A percentile compares a stretch with the other conserved stretches of the same genome.
Evolutionary conservation across 768 basidiomycete species (phyloP).

Genomic region (Amanita rimosa): DNA sequence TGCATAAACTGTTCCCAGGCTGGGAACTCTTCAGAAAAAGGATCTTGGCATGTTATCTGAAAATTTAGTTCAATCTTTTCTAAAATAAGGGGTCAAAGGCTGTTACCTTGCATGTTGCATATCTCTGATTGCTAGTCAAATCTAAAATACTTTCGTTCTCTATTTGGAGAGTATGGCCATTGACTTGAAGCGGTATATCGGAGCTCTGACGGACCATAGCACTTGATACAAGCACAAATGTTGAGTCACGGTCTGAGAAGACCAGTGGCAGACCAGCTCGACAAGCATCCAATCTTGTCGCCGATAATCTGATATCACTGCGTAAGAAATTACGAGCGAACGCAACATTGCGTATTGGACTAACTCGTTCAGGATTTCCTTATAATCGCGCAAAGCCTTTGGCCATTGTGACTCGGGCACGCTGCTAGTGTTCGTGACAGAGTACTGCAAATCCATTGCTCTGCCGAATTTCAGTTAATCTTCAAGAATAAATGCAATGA

Average conservation of each 20-base stretch:
- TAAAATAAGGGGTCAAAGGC: not conserved
- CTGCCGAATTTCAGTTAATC: not conserved
- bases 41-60: conserved; percentile 7
- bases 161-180: not conserved
- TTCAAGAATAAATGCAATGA: not conserved
- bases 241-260: not conserved
- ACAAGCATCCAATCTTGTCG: conserved; percentile 1
- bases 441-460: conserved; percentile 1
- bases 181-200: not conserved
- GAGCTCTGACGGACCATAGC: conserved; percentile 3
- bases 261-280: not conserved
- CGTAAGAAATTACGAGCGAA: not conserved
- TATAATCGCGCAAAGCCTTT: conserved; percentile 3
- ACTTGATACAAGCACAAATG: not conserved
- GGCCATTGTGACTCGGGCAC: conserved; percentile 8
- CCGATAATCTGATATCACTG: not conserved
- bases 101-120: conserved; percentile 9
- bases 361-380: not conserved
- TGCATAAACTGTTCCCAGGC: conserved; percentile 12
- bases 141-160: conserved; percentile 9
- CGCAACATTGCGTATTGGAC: not conserved
- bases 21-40: conserved; percentile 4
- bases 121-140: conserved; percentile 6
- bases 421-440: not conserved
- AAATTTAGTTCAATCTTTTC: not conserved